A percentile compares a stretch with the other conserved stretches of the same genome.
Evolutionary conservation across 495 filamentous ascomycete genomes (phyloP).

Genomic region (Articulospora tetracladia): DNA sequence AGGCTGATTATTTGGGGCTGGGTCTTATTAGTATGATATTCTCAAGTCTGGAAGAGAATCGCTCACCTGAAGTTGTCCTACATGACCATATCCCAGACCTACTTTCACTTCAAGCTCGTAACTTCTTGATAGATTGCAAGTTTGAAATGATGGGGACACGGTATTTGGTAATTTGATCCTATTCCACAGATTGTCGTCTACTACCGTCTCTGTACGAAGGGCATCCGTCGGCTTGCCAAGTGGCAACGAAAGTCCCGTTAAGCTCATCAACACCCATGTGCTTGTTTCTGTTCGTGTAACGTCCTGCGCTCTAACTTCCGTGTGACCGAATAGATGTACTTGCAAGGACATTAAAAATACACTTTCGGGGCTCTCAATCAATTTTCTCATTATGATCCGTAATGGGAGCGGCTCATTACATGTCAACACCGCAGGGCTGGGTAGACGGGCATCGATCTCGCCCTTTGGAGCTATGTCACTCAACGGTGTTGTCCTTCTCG

Average conservation of each 20-base stretch:
- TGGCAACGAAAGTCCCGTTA: constrained; percentile 60
- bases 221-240: constrained; percentile 55
- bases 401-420: constrained; percentile 84
- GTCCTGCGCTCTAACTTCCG: constrained; percentile 71
- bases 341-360: constrained; percentile 76
- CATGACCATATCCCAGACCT: constrained; percentile 56
- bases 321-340: constrained; percentile 75
- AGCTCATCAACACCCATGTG: constrained; percentile 66
- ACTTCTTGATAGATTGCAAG: constrained; percentile 78
- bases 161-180: constrained; percentile 69
- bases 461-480: constrained; percentile 34
- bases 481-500: constrained; percentile 12
- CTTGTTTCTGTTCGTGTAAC: constrained; percentile 58
- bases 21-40: constrained; percentile 15
- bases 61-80: constrained; percentile 49
- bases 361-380: constrained; percentile 56
- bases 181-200: constrained; percentile 69
- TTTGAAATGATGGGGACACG: constrained; percentile 78
- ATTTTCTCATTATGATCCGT: constrained; percentile 70
- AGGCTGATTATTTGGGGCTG: constrained; percentile 69
- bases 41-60: background rate
- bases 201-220: constrained; percentile 57
- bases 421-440: constrained; percentile 83
- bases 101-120: constrained; percentile 83
- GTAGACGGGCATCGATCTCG: constrained; percentile 75